Conservation (phyloP, 2,329 filamentous ascomycete genomes). For the Shiraia bambusicola region DNA sequence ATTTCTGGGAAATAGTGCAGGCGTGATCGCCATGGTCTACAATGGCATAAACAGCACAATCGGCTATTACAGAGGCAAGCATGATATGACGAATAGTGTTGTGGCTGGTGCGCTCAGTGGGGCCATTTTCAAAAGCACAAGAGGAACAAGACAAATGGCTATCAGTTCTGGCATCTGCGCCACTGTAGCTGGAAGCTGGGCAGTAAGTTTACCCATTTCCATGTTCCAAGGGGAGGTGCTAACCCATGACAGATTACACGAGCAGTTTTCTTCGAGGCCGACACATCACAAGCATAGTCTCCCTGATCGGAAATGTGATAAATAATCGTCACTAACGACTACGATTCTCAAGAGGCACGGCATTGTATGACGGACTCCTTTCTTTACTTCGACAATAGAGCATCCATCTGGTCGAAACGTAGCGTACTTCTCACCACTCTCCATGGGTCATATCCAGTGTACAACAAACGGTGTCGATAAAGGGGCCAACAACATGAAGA, state of each 20-base stretch:
- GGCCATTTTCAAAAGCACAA: constrained; percentile 94
- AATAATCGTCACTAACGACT: too few relatives aligned
- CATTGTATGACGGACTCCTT: too few relatives aligned
- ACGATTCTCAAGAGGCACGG: too few relatives aligned
- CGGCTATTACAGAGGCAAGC: constrained; percentile 43
- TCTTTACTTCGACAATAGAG: neutral
- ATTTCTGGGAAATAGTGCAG: constrained; percentile 93
- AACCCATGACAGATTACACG: constrained; percentile 27
- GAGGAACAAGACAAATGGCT: constrained; percentile 86
- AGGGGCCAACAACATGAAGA: neutral
- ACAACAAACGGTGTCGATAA: constrained; percentile 3
- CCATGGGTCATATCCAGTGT: constrained; percentile 5
- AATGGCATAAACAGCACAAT: constrained; percentile 64
- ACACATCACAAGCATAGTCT: constrained; percentile 2
- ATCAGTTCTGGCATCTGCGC: constrained; percentile 91
- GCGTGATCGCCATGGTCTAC: constrained; percentile 93
- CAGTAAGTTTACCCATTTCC: constrained; percentile 55
- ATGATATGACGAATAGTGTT: constrained; percentile 84
- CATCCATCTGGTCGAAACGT: constrained; percentile 4
- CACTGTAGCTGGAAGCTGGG: constrained; percentile 81
- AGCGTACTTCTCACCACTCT: constrained; percentile 9
- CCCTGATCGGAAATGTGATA: neutral
- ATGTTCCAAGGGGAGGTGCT: neutral
- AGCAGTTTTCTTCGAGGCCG: constrained; percentile 31
- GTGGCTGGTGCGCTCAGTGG: constrained; percentile 83